Evolutionary conservation across 805 yeast genomes (phyloP).

Genomic region (Metahyphopichia silvanorum): DNA sequence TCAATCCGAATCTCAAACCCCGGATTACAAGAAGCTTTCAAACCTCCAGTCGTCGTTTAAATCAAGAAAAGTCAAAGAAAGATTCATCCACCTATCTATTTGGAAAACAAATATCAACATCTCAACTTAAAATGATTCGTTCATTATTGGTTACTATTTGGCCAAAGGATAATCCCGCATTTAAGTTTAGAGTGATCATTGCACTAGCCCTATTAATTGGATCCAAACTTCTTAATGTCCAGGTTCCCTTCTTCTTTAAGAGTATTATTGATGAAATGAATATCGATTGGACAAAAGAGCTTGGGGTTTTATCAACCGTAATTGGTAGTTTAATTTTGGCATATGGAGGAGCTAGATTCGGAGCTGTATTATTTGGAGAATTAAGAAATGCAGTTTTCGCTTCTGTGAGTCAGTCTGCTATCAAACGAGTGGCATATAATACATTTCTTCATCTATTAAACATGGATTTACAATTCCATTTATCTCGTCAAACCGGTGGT

Average conservation of each 20-base stretch:
- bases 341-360: slow-evolving; percentile 92
- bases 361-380: slow-evolving; percentile 93
- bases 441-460: slow-evolving; percentile 81
- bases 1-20: too few relatives aligned
- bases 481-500: slow-evolving; percentile 93
- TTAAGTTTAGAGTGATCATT: slow-evolving; percentile 67
- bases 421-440: slow-evolving; percentile 81
- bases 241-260: slow-evolving; percentile 92
- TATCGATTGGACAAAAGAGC: slow-evolving; percentile 66
- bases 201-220: slow-evolving; percentile 74
- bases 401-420: slow-evolving; percentile 91
- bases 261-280: slow-evolving; percentile 89
- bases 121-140: slow-evolving; percentile 55
- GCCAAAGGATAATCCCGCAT: slow-evolving; percentile 71
- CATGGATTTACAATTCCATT: slow-evolving; percentile 85
- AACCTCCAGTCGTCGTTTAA: neutral
- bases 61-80: slow-evolving; percentile 4
- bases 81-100: slow-evolving; percentile 15
- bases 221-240: slow-evolving; percentile 85
- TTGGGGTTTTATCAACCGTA: slow-evolving; percentile 64
- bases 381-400: slow-evolving; percentile 94
- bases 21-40: too few relatives aligned
- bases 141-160: slow-evolving; percentile 70
- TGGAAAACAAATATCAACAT: slow-evolving; percentile 29
- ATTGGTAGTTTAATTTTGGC: slow-evolving; percentile 70